phyloP scores from a whole-genome alignment of 1,284 basidiomycete genomes.

The Ceraceosorus bombacis region DNA sequence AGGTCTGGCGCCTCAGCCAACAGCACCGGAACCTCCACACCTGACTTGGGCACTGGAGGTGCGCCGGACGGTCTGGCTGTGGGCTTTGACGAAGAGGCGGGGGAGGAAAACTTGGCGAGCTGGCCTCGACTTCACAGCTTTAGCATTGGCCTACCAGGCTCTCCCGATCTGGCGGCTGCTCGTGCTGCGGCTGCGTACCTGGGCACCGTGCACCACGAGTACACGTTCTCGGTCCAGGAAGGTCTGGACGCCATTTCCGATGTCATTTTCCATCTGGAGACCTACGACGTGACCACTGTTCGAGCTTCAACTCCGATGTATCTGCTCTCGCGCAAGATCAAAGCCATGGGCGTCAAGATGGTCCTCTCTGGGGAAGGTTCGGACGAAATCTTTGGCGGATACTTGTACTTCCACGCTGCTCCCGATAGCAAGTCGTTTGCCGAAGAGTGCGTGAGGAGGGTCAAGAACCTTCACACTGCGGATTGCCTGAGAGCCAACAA shows the following conservation, averaged over 20 bases:
- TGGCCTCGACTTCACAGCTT: slow-evolving; percentile 99
- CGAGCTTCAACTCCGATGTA: slow-evolving; percentile 97
- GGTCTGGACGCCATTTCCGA: slow-evolving; percentile 95
- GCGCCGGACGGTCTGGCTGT: slow-evolving; percentile 15
- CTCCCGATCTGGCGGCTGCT: slow-evolving; percentile 90
- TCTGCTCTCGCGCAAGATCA: slow-evolving; percentile 93
- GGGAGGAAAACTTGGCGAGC: slow-evolving; percentile 54
- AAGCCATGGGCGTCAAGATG: slow-evolving; percentile 99
- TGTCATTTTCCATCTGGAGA: slow-evolving; percentile 97
- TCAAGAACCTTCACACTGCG: slow-evolving; percentile 95
- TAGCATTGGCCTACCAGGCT: slow-evolving; percentile 89
- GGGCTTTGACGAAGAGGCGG: slow-evolving; percentile 42
- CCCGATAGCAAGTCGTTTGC: slow-evolving; percentile 84
- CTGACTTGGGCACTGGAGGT: slow-evolving; percentile 16
- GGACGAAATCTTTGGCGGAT: slow-evolving; percentile 97
- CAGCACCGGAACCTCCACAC: slow-evolving; percentile 48
- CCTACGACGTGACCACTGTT: slow-evolving; percentile 97
- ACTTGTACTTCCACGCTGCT: slow-evolving; percentile 99
- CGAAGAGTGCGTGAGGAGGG: slow-evolving; percentile 86
- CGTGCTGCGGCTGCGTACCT: slow-evolving; percentile 87
- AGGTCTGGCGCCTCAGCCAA: not conserved
- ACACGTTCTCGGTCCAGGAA: slow-evolving; percentile 96
- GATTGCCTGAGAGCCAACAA: slow-evolving; percentile 99
- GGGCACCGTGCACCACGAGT: slow-evolving; percentile 94
- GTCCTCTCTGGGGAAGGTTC: slow-evolving; percentile 95